Percentiles rank a stretch among this genome's conserved stretches.
phyloP scores from a whole-genome alignment of 257 asterid genomes.

The Solanum paucissectum region DNA sequence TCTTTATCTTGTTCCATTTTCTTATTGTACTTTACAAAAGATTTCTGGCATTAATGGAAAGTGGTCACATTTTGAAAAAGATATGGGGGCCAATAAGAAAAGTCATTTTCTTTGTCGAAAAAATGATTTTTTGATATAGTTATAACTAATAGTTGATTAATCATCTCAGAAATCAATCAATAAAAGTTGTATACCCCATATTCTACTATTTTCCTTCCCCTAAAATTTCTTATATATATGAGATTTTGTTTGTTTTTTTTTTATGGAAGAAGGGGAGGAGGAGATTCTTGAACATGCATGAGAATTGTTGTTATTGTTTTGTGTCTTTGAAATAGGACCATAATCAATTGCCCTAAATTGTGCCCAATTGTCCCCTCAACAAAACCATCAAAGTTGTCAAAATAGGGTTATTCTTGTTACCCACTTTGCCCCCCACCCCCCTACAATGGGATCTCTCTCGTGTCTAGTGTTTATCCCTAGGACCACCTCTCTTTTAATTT shows the following conservation, averaged over 20 bases:
- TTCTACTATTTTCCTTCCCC: neutral
- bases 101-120: neutral
- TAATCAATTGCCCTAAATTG: conserved; percentile 44
- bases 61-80: neutral
- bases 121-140: neutral
- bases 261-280: conserved; percentile 8
- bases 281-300: conserved; percentile 7
- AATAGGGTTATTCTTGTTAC: conserved; percentile 18
- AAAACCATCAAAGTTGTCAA: conserved; percentile 86
- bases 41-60: neutral
- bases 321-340: conserved; percentile 26
- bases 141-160: neutral
- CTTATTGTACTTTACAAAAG: conserved; percentile 5
- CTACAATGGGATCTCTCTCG: conserved; percentile 63
- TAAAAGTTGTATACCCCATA: neutral
- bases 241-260: neutral
- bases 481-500: conserved; percentile 20
- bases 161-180: neutral
- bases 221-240: neutral
- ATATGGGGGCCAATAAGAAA: neutral
- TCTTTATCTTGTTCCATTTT: conserved; percentile 8
- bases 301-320: conserved; percentile 23
- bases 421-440: conserved; percentile 25
- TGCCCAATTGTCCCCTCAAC: conserved; percentile 80
- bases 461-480: conserved; percentile 44